Conservation (phyloP, 23 red algal genomes). For the Gracilaria domingensis region DNA sequence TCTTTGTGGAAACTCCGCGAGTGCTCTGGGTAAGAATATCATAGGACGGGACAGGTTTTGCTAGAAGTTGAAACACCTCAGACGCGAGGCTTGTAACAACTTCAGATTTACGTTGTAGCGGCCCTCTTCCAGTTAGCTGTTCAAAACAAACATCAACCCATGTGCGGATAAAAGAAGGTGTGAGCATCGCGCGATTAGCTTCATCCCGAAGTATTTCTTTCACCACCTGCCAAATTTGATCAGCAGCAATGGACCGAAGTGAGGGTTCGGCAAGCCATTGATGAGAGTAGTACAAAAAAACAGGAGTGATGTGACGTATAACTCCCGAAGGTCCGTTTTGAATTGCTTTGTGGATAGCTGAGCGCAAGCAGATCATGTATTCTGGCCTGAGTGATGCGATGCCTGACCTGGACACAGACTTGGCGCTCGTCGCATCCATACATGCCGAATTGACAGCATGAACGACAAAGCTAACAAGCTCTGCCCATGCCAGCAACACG, state of each 20-base stretch:
- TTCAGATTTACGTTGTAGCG: conserved; percentile 39
- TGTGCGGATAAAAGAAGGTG: conserved; percentile 28
- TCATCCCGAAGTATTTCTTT: conserved; percentile 63
- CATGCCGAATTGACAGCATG: conserved; percentile 40
- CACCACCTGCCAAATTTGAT: conserved; percentile 67
- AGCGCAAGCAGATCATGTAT: conserved; percentile 33
- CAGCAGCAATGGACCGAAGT: conserved; percentile 46
- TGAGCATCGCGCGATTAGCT: conserved; percentile 69
- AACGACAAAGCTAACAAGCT: conserved; percentile 41
- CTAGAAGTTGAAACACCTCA: conserved; percentile 41
- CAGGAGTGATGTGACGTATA: conserved; percentile 50
- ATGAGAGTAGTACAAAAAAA: conserved; percentile 44
- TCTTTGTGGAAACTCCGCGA: conserved; percentile 36
- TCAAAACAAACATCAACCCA: conserved; percentile 71
- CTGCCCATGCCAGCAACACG: conserved; percentile 44
- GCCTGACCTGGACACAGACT: conserved; percentile 41
- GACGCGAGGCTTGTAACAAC: conserved; percentile 40
- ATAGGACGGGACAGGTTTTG: conserved; percentile 34
- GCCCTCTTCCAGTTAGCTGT: conserved; percentile 59
- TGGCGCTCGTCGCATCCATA: conserved; percentile 47
- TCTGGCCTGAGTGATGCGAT: conserved; percentile 28
- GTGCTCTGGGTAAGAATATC: conserved; percentile 61
- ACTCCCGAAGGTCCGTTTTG: conserved; percentile 46
- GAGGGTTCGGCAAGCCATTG: conserved; percentile 62
- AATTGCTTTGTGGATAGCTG: conserved; percentile 25